Conservation (phyloP, 768 basidiomycete species). For the Auricularia cornea region DNA sequence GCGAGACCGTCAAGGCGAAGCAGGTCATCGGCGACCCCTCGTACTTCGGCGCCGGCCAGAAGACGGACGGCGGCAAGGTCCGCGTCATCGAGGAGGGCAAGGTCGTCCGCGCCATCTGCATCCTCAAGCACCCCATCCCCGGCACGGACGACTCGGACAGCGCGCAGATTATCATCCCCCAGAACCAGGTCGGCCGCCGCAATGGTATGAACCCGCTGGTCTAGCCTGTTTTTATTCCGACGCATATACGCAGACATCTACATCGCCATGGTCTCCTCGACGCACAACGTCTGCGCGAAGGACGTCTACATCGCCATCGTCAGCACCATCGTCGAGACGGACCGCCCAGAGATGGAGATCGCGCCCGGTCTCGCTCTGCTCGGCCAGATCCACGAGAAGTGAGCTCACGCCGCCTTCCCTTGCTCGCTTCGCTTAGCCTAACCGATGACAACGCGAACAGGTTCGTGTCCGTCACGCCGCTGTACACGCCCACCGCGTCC, state of each 20-base stretch:
- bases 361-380: conserved; percentile 85
- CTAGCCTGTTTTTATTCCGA: conserved; percentile 4
- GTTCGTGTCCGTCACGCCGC: conserved; percentile 79
- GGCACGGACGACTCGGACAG: conserved; percentile 94
- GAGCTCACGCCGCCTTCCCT: too few relatives aligned
- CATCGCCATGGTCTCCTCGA: conserved; percentile 93
- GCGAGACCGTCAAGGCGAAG: conserved; percentile 93
- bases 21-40: conserved; percentile 97
- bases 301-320: conserved; percentile 96
- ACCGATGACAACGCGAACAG: too few relatives aligned
- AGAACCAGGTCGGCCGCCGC: conserved; percentile 90
- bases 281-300: conserved; percentile 96
- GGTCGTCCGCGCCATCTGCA: conserved; percentile 93
- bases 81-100: conserved; percentile 88
- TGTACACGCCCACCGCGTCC: conserved; percentile 81
- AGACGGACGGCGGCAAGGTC: conserved; percentile 62
- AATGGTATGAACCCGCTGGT: conserved; percentile 77
- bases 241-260: conserved; percentile 73
- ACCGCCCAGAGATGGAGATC: conserved; percentile 86
- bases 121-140: conserved; percentile 96
- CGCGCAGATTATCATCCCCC: conserved; percentile 95
- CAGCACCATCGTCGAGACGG: conserved; percentile 95
- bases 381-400: conserved; percentile 89
- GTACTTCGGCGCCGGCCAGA: conserved; percentile 80
- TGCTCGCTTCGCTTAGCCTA: too few relatives aligned